Evolutionary conservation across 148 eudicot species (phyloP).

Genomic region (Vaccinium corymbosum): DNA sequence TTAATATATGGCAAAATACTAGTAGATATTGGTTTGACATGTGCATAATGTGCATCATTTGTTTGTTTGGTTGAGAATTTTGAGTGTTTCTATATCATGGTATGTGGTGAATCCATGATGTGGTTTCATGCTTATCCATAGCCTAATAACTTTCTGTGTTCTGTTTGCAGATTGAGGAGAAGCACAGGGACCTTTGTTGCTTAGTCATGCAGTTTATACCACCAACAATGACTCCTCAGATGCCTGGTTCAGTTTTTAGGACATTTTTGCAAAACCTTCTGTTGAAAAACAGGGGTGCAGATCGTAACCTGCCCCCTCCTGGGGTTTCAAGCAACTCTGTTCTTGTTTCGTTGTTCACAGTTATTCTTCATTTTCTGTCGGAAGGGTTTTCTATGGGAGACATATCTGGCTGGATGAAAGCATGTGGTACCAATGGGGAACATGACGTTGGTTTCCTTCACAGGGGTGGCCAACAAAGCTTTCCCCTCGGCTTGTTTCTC

Average conservation of each 20-base stretch:
- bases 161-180: conserved; percentile 83
- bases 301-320: conserved; percentile 61
- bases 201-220: conserved; percentile 83
- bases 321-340: conserved; percentile 78
- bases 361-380: conserved; percentile 79
- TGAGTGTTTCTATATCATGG: neutral
- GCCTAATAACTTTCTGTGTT: neutral
- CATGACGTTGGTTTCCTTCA: conserved; percentile 71
- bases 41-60: neutral
- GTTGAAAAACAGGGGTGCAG: conserved; percentile 71
- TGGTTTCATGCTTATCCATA: neutral
- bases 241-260: conserved; percentile 88
- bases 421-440: conserved; percentile 37
- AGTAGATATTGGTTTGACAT: neutral
- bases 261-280: conserved; percentile 75
- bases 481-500: conserved; percentile 61
- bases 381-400: conserved; percentile 73
- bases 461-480: conserved; percentile 83
- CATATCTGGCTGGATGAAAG: conserved; percentile 58
- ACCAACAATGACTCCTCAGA: conserved; percentile 71
- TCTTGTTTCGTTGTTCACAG: conserved; percentile 75
- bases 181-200: conserved; percentile 85
- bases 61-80: neutral
- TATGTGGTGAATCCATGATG: neutral
- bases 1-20: neutral